Conservation (phyloP, 2,329 filamentous ascomycete genomes). For the Epichloe glyceriae region DNA sequence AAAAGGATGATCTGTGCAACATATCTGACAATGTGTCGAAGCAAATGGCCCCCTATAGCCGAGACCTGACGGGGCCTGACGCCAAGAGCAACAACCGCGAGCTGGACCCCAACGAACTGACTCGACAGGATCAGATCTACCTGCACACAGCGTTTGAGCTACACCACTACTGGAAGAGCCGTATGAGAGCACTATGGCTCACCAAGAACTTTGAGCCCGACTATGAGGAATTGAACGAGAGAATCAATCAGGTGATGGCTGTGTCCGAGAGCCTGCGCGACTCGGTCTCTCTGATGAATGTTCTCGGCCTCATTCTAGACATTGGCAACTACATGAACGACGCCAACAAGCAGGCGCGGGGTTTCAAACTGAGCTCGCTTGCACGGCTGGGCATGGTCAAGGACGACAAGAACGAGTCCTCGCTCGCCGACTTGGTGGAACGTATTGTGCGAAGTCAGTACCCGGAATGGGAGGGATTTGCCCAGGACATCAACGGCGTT, state of each 20-base stretch:
- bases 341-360: constrained; percentile 91
- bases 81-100: constrained; percentile 68
- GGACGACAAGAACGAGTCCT: constrained; percentile 96
- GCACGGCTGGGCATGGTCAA: constrained; percentile 94
- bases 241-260: constrained; percentile 71
- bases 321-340: constrained; percentile 99
- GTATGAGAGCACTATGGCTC: constrained; percentile 80
- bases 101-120: constrained; percentile 76
- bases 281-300: constrained; percentile 88
- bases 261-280: constrained; percentile 85
- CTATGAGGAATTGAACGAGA: constrained; percentile 81
- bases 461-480: constrained; percentile 84
- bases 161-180: constrained; percentile 96
- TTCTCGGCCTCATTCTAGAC: constrained; percentile 87
- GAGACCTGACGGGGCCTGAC: constrained; percentile 87
- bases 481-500: constrained; percentile 71
- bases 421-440: constrained; percentile 89
- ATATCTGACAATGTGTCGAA: constrained; percentile 85
- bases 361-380: constrained; percentile 94
- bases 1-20: constrained; percentile 83
- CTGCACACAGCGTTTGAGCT: constrained; percentile 86
- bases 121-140: constrained; percentile 90
- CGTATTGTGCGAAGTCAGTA: constrained; percentile 95
- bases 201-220: constrained; percentile 76
- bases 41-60: constrained; percentile 86